Base-by-base conservation (phyloP, 208 protist species). In the Trypanosoma theileri region DNA sequence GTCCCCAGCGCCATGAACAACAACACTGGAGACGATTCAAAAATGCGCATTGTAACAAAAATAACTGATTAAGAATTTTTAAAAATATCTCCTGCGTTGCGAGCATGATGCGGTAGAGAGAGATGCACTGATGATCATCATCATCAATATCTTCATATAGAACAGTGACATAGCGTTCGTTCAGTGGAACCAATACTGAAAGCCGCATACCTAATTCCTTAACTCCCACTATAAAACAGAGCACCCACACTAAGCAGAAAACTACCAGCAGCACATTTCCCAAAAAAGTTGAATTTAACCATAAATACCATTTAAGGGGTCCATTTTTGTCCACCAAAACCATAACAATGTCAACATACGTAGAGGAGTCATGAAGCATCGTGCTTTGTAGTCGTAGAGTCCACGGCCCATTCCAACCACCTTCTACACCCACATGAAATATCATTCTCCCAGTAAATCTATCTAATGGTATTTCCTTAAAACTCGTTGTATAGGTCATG, bases 401-500 rank as follows among this genome's bases (percentile, higher is more conserved):
- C 70, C 70, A 75, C 3, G 70, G 62, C 0, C 24, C 55, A 45
- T 65, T 64, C 70, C 61, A 70, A 26, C 54, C 45, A 12, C 56
- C 57, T 17, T 12, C 14, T 3, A 48, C 11, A 6, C 55, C 62
- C 2, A 69, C 17, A 31, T 46, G 46, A 42, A 70, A 59, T 10
- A 66, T 24, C 13, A 75, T 69, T 56, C 70, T 26, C 10, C 63
- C 70, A n/a, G 60, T 70, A 44, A 64, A 70, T 14, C 3, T 28
- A 14, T 66, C 48, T 31, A 59, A 52, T n/a, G 60, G 59, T 50
- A 77, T 67, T 14, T 77, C 60, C 52, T 77, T 72, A 50, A 71
- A 77, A 51, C 66, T 72, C 21, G 7, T 67, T 16, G 65, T 77
- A 52, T 77, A 77, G 1, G 59, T 66, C 54, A 77, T 68, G 19